Evolutionary conservation across 257 asterid genomes (phyloP), one percentile per base, ranked within the genome.

Genomic region (Solanum pennellii): DNA sequence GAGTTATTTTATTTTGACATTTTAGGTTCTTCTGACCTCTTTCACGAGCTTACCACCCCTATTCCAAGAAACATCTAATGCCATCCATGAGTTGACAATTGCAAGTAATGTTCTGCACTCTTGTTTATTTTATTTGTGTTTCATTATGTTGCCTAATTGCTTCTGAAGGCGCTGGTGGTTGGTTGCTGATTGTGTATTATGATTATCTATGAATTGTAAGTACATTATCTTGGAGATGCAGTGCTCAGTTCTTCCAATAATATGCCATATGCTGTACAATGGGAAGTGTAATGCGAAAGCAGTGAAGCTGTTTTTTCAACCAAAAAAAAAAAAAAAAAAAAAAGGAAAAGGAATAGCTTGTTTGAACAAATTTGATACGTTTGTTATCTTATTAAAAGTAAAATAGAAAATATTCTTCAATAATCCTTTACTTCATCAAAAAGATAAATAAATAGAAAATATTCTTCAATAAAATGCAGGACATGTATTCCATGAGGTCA

Each of bases 21-120:
- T 77, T 74, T 91, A 92, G 94, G 94, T 92, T 75, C 45, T 71
- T 27, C 85, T 93, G 87, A 93, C 92, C 0, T 88, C 44, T 87
- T 91, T 92, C 71, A 93, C 29, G 35, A 93, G 95, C 80, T 91
- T 93, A n/a, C 95, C 95, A 66, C 95, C 95, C 3, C 77, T 93
- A 41, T 93, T 93, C 83, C 91, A 91, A 88, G 89, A 89, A 69
- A 90, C 92, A 0, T 86, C 91, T 27, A 90, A 89, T 89, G 92
- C 93, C 16, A 44, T 87, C 86, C 85, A 83, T 5, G 95, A 93
- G 90, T 83, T 93, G 87, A 83, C 91, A 39, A 86, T 91, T 88
- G 95, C 94, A 82, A 93, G 95, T 93, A 90, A 88, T 41, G n/a
- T 45, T 88, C 49, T 62, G 66, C 84, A 47, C 86, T 90, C 66